phyloP scores from a whole-genome alignment of 345 rosid species.

The Passiflora organensis region DNA sequence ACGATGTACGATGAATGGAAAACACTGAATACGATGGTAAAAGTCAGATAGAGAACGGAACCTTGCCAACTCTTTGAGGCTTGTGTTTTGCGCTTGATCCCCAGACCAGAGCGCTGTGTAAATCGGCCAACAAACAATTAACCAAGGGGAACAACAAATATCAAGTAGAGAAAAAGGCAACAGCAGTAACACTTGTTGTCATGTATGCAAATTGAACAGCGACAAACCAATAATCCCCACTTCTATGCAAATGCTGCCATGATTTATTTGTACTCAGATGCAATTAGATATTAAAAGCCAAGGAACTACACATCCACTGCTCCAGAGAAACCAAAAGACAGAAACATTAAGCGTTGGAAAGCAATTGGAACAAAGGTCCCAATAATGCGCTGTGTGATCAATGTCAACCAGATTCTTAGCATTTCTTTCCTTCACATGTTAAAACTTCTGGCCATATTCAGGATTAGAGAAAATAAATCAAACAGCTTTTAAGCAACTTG shows the following conservation, averaged over 20 bases:
- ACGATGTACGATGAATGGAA: not conserved
- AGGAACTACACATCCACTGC: no score
- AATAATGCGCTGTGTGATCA: no score
- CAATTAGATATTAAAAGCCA: no score
- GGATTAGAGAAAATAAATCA: no score
- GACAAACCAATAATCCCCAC: not conserved
- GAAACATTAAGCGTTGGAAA: no score
- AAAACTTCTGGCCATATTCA: no score
- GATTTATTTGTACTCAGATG: not conserved
- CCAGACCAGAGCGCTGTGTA: constrained; percentile 86
- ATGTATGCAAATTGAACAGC: not conserved
- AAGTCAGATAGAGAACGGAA: constrained; percentile 14
- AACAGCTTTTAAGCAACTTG: no score
- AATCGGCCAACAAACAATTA: constrained; percentile 4
- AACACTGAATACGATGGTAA: not conserved
- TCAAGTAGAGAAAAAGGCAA: not conserved
- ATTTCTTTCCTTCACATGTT: no score
- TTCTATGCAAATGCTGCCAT: not conserved
- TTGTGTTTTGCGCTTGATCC: constrained; percentile 97
- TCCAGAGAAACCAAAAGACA: no score
- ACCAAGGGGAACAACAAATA: not conserved
- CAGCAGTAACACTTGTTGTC: not conserved
- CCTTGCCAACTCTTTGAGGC: constrained; percentile 99
- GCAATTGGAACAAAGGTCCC: no score
- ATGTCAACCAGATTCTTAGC: no score